Evolutionary conservation across 345 rosid species (phyloP).

Genomic region (Schrenkiella parvula): DNA sequence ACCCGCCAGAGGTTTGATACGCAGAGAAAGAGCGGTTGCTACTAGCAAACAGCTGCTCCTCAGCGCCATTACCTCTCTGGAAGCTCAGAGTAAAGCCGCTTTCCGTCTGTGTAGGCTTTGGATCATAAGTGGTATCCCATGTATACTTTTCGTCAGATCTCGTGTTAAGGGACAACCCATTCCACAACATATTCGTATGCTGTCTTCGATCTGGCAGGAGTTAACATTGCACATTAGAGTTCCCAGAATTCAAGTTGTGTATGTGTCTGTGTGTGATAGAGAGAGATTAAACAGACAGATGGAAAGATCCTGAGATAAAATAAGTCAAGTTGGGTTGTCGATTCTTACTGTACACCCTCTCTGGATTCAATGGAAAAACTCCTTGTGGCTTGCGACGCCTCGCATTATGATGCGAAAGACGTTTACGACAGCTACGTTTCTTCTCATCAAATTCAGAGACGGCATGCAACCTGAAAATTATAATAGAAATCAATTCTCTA

Average conservation of each 20-base stretch:
- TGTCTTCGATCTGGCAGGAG: slow-evolving; percentile 61
- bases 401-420: slow-evolving; percentile 95
- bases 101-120: slow-evolving; percentile 51
- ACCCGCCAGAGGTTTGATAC: slow-evolving; percentile 38
- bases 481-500: slow-evolving; percentile 2
- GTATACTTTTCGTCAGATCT: slow-evolving; percentile 33
- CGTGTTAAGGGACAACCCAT: slow-evolving; percentile 41
- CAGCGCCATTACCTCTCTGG: slow-evolving; percentile 38
- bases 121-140: slow-evolving; percentile 42
- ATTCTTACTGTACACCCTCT: slow-evolving; percentile 34
- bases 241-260: not conserved
- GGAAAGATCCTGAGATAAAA: slow-evolving; percentile 31
- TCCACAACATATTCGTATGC: slow-evolving; percentile 48
- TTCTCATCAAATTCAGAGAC: slow-evolving; percentile 86
- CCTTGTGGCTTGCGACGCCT: slow-evolving; percentile 93
- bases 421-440: slow-evolving; percentile 92
- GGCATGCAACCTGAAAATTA: slow-evolving; percentile 64
- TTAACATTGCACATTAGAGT: not conserved
- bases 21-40: slow-evolving; percentile 35
- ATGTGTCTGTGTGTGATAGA: not conserved
- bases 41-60: slow-evolving; percentile 37
- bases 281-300: not conserved
- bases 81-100: slow-evolving; percentile 37
- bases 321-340: not conserved
- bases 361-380: slow-evolving; percentile 43